Base-by-base conservation (phyloP, 495 filamentous ascomycete species). In the Melanomma pulvis-pyrius region DNA sequence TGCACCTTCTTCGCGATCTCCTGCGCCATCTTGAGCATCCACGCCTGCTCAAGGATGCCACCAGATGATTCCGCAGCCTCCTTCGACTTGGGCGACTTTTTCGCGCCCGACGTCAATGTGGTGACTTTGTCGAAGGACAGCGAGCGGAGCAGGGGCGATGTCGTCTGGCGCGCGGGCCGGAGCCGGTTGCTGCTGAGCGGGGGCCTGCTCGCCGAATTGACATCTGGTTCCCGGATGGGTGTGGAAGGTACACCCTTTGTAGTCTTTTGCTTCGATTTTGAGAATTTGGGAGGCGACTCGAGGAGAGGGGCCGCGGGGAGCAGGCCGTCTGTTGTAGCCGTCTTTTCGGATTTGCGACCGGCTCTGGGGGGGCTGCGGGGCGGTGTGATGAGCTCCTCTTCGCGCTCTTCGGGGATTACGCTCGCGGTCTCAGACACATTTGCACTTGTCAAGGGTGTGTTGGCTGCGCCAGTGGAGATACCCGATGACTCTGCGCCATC, bases 1-100 rank as follows among this genome's bases (percentile, higher is more conserved):
- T 92, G 87, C 66, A 93, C 88, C 28, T 90, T 88, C 68, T 89
- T 83, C 44, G 92, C 92, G 49, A 97, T 92, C 77, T 98, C 93
- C 49, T 85, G 85, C 6, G 93, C 93, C 77, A 98, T 90, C 79
- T 92, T 92, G 80, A 89, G 88, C 68, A 97, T 88, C 85, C 93
- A 92, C 0, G 90, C 89, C 74, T 92, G 89, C 67, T 96, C 90
- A 30, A 96, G 78, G 19, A 92, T 86, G 19, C 86, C 84, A 17
- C 79, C 78, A 12, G 69, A 61, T 1, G 50, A 51, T 26, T 60
- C 59, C 1, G 54, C 21, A 19, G 26, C 52, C 24, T 53, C 52
- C 4, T 53, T 52, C 24, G 57, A 49, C 13, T 6, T 39, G 1
- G 47, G 11, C 15, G 65, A 66, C 15, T 21, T 28, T 6, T 26